Base-by-base conservation (phyloP, 2,329 filamentous ascomycete species). In the Penicillium sp. region DNA sequence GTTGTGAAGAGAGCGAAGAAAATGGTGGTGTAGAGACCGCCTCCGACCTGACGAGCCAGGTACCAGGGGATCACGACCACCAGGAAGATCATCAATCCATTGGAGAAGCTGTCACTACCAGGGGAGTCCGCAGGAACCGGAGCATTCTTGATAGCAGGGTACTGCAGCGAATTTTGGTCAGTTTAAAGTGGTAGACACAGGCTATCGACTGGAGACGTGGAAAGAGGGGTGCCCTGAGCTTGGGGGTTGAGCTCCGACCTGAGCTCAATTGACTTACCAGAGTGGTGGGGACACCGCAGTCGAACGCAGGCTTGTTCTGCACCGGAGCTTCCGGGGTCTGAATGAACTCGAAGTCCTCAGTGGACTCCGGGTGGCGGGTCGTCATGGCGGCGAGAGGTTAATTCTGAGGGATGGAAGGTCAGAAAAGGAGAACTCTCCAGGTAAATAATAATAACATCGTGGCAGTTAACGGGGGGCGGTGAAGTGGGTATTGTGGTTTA, bases 51-150 rank as follows among this genome's bases (percentile, higher is more conserved):
- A 76, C 87, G 90, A 55, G 88, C 82, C 50, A 95, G 65, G 73
- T 87, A 97, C 69, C 78, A 82, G 26, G 93, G 91, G 38, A 94
- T 77, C 49, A 81, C 71, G 52, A 82, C 69, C 52, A 95, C 69
- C 53, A 91, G 69, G 59, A 79, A 77, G 69, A 88, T 76, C 58
- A 97, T 83, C 61, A 86, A 73, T 60, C 77, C 73, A 74, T 93
- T 95, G 74, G 85, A 90, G 83, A 97, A 98, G 71, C 76, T 84
- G 59, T 95, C 89, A 70, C 80, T 83, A 57, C 90, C 87, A 44
- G 89, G 76, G 43, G 83, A 88, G 69, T 98, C 93, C 57, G 90
- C 91, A 34, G 93, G 93, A 38, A 97, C 82, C 56, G 93, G 90
- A 42, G 84, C 88, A 82, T 97, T 97, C 68, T 94, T 88, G 74